Evolutionary conservation across 352 stramenopile species (phyloP), one percentile per base, ranked within the genome.

Genomic region (Phytopythium sindhum): DNA sequence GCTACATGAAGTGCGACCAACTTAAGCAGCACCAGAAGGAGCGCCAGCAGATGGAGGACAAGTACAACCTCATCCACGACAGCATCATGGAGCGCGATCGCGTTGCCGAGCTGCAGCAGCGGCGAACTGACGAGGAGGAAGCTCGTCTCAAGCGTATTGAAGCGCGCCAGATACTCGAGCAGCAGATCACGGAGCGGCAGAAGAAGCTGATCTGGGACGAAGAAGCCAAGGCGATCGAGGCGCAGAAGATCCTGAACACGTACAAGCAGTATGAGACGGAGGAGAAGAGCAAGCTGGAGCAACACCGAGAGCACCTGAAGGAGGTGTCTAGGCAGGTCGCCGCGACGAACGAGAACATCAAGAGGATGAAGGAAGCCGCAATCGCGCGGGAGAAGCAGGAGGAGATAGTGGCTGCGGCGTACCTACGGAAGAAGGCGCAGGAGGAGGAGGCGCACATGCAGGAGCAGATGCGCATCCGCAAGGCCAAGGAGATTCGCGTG

Each of bases 211-310:
- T 93, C 44, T 84, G 81, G 44, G 77, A 89, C 39, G 85, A 93
- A 75, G 85, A 93, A 64, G 74, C 79, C 21, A 91, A 93, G 58
- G 82, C 80, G 4, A 80, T 88, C 54, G 85, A 93, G 60, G 81
- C 81, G 0, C 78, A 90, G 57, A 91, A 89, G 69, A 90, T 93
- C 58, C 71, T 93, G 37, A 77, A 78, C 37, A 86, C 81, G 15
- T 93, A 91, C 74, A 93, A 91, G 60, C 77, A 91, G 60, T 93
- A 91, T 62, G 85, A 93, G 52, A 21, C 70, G 3, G 84, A 91
- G 54, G 84, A 91, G 55, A 57, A 86, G 57, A 59, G 64, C 11
- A 91, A 91, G 48, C 62, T 81, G 12, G 72, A 77, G 57, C 77
- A 77, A 15, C 77, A 87, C 21, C 72, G 65, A 14, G 78, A 84